These are phyloP conservation scores for Streptanthus diversifolius DNA, from an alignment of 345 rosid genomes.

Conservation along the genomic window DNA sequence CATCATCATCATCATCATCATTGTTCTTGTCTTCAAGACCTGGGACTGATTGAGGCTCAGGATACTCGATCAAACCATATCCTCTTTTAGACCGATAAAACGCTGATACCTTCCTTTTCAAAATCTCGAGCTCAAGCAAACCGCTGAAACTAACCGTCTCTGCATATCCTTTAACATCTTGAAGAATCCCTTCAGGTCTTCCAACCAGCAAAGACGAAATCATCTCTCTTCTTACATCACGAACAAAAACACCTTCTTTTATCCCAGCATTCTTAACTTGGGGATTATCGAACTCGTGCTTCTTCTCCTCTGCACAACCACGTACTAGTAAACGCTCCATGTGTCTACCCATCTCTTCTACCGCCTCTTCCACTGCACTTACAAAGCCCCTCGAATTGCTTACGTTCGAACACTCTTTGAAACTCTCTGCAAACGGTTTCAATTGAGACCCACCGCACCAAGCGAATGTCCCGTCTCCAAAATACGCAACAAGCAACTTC, in stretches of 20 bases:
- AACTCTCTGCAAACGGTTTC: constrained; percentile 72
- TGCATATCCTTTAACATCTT: constrained; percentile 46
- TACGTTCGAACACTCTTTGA: constrained; percentile 51
- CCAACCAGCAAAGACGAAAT: constrained; percentile 43
- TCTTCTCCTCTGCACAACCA: constrained; percentile 44
- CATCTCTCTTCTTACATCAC: constrained; percentile 49
- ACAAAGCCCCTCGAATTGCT: constrained; percentile 55
- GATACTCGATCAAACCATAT: constrained; percentile 39
- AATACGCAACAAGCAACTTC: constrained; percentile 74
- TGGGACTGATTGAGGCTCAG: constrained; percentile 50
- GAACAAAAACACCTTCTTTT: constrained; percentile 61
- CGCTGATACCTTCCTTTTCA: constrained; percentile 68
- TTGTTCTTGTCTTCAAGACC: constrained; percentile 66
- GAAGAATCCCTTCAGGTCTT: constrained; percentile 46
- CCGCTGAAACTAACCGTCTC: constrained; percentile 31
- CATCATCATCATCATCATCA: constrained; percentile 35
- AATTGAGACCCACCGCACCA: constrained; percentile 83
- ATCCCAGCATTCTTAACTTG: constrained; percentile 63
- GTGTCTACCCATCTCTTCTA: constrained; percentile 64
- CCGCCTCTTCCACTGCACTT: constrained; percentile 50
- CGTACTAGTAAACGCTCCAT: constrained; percentile 54
- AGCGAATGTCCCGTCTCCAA: constrained; percentile 84
- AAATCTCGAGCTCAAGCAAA: constrained; percentile 46
- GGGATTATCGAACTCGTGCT: constrained; percentile 34
- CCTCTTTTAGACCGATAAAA: constrained; percentile 58